Conservation (phyloP, 148 eudicot species). For the Arctostaphylos glauca region DNA sequence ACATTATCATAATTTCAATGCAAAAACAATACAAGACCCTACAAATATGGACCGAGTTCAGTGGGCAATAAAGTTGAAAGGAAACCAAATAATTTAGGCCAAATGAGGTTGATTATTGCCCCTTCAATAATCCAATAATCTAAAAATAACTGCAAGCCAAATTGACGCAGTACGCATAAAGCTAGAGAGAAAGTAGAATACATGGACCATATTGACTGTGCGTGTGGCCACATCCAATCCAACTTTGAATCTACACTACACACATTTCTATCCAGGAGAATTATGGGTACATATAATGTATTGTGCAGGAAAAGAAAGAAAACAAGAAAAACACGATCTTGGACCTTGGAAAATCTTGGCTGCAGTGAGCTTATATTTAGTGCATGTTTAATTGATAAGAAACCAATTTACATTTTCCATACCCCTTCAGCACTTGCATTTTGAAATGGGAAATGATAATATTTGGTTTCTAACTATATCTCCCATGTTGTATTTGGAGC, state of each 20-base stretch:
- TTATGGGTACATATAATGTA: background rate
- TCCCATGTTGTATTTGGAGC: background rate
- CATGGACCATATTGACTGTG: background rate
- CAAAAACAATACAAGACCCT: too few species aligned
- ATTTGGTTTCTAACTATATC: background rate
- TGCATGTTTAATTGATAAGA: background rate
- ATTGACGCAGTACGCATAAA: background rate
- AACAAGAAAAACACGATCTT: background rate
- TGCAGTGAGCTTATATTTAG: background rate
- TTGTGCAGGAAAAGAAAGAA: background rate
- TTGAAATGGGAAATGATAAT: background rate
- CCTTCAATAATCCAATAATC: too few species aligned
- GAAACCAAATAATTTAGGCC: too few species aligned
- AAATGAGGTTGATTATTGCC: too few species aligned
- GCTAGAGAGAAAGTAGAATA: background rate
- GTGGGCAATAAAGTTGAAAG: too few species aligned
- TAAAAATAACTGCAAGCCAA: too few species aligned
- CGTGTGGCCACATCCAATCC: background rate
- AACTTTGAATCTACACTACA: background rate
- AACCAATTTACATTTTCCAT: background rate
- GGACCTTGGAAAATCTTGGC: background rate
- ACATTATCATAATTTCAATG: too few species aligned
- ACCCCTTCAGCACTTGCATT: background rate
- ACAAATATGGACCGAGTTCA: too few species aligned
- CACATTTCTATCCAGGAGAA: background rate